phyloP scores from a whole-genome alignment of 2,329 filamentous ascomycete genomes.

The Paraphoma chrysanthemicola region DNA sequence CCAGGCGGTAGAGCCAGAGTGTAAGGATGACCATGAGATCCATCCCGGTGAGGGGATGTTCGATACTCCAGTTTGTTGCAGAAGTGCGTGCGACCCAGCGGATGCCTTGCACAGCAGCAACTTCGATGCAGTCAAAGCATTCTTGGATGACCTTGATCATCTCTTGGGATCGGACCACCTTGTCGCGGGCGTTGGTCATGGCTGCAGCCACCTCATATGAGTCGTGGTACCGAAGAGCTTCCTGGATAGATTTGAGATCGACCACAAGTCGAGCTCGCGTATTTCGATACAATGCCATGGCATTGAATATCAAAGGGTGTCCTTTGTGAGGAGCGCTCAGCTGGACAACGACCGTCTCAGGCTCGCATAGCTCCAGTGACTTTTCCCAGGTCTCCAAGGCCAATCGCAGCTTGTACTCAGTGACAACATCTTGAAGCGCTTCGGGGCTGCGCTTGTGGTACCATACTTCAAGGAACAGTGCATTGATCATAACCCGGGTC shows the following conservation, averaged over 20 bases:
- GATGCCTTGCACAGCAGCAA: conserved; percentile 90
- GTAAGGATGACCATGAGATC: conserved; percentile 98
- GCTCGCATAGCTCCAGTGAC: conserved; percentile 90
- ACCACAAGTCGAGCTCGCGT: conserved; percentile 91
- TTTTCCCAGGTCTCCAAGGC: conserved; percentile 99
- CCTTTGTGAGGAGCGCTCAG: conserved; percentile 94
- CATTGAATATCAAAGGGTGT: conserved; percentile 96
- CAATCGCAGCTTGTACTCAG: conserved; percentile 95
- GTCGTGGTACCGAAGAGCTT: conserved; percentile 95
- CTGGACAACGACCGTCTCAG: conserved; percentile 85
- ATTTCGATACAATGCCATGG: conserved; percentile 95
- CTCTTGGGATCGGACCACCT: conserved; percentile 91
- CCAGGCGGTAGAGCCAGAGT: conserved; percentile 97
- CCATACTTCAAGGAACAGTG: conserved; percentile 97
- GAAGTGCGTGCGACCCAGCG: conserved; percentile 98
- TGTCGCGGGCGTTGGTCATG: conserved; percentile 93
- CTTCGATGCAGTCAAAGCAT: conserved; percentile 97
- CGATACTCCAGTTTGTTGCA: conserved; percentile 98
- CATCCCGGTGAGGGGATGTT: conserved; percentile 94
- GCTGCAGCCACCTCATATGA: conserved; percentile 95
- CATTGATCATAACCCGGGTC: conserved; percentile 98
- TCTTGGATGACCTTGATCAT: conserved; percentile 99
- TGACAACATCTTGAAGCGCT: conserved; percentile 94
- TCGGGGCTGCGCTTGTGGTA: conserved; percentile 99
- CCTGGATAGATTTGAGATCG: conserved; percentile 93